Base-by-base conservation (phyloP, 306 rosid genomes). In the Canavalia ensiformis region DNA sequence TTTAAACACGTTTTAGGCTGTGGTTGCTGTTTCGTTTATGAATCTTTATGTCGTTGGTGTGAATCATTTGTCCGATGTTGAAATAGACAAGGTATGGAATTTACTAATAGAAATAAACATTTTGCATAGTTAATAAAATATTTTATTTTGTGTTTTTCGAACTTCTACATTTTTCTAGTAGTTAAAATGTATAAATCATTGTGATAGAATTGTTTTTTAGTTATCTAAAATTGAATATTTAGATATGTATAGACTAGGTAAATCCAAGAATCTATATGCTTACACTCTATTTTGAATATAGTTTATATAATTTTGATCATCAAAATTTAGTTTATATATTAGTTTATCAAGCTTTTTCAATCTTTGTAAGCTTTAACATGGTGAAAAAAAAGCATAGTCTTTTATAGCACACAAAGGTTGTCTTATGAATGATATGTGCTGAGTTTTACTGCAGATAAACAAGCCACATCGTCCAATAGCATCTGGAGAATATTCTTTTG, bases 391-490 rank as follows among this genome's bases (percentile, higher is more conserved):
- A 31, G 44, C 68, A 18, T 18, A 75, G 41, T 42, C 28, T 70
- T 55, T 82, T 74, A 62, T 3, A 30, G 68, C 46, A 54, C 68
- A 58, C 33, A 59, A 41, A 68, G 78, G 69, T 66, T 58, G 55
- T 82, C 75, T 81, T 30, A 83, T 42, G 77, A 52, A 29, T 67
- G 39, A 68, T 41, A 29, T 8, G 13, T 74, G 39, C 76, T 76
- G 41, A 84, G 68, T 81, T 74, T 72, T n/a, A 10, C 74, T 87
- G 86, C 93, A 95, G 99, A 90, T 95, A 77, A 95, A 95, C 91
- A 95, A 95, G 89, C 97, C 97, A 59, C 89, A 95, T 90, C 99
- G 93, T 87, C 99, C 99, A 56, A 81, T 95, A 83, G 99, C 98
- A 81, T 95, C 99, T 1, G 99, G 99, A 68, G 99, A 95, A 78